A percentile compares a stretch with the other conserved stretches of the same genome.
phyloP scores from a whole-genome alignment of 805 yeast genomes.

The Lachancea nothofagi region DNA sequence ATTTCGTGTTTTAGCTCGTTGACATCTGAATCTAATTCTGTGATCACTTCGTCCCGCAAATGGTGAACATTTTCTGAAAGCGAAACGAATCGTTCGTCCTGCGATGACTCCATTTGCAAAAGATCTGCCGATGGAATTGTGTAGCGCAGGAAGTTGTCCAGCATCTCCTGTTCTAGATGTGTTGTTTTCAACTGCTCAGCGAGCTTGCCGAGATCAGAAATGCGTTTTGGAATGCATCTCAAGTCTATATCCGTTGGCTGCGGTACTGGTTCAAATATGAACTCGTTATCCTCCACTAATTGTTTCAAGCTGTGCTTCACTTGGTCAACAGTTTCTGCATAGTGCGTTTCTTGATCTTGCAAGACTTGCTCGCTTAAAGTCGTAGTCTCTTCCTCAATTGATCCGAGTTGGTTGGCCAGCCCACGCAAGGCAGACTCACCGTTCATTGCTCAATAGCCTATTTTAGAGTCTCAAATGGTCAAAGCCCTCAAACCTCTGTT shows the following conservation, averaged over 20 bases:
- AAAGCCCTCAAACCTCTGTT: too few species aligned
- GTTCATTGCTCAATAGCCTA: not conserved
- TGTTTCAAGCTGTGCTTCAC: slow-evolving; percentile 20
- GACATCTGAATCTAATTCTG: slow-evolving; percentile 18
- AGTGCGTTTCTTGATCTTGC: slow-evolving; percentile 20
- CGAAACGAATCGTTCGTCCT: slow-evolving; percentile 21
- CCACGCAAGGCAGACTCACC: not conserved
- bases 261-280: slow-evolving; percentile 10
- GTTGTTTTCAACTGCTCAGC: slow-evolving; percentile 20
- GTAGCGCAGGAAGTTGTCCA: slow-evolving; percentile 30
- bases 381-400: slow-evolving; percentile 16
- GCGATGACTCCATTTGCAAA: slow-evolving; percentile 18
- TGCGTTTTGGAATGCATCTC: slow-evolving; percentile 13
- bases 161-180: slow-evolving; percentile 30
- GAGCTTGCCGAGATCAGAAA: slow-evolving; percentile 20
- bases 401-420: slow-evolving; percentile 8
- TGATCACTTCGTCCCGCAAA: slow-evolving; percentile 17
- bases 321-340: slow-evolving; percentile 17
- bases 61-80: slow-evolving; percentile 20
- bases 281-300: slow-evolving; percentile 20
- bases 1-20: slow-evolving; percentile 19
- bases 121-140: slow-evolving; percentile 24
- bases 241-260: slow-evolving; percentile 15
- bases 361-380: slow-evolving; percentile 17
- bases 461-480: too few species aligned